Conservation (phyloP, 192 early-diverging fungal species). For the Dissophora ornata region DNA sequence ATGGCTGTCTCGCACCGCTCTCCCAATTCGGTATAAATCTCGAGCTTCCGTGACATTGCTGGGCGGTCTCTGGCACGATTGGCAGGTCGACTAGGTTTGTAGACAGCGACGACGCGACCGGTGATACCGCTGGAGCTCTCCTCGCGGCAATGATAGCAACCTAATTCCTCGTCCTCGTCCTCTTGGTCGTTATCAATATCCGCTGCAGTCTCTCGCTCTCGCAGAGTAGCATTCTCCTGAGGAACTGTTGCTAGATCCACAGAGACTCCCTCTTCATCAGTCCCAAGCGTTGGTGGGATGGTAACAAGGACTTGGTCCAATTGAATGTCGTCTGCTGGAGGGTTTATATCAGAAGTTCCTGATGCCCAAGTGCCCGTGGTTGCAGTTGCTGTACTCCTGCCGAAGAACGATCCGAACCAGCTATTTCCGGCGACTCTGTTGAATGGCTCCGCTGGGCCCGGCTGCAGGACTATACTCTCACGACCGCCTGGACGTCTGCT, state of each 20-base stretch:
- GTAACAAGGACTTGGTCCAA: constrained; percentile 6
- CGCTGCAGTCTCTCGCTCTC: constrained; percentile 1
- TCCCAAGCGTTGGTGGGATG: not conserved
- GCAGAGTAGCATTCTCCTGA: not conserved
- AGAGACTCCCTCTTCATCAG: not conserved
- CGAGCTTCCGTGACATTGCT: constrained; percentile 21
- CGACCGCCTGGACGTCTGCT: not conserved
- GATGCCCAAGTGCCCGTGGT: not conserved
- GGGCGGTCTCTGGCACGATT: constrained; percentile 36
- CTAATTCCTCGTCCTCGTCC: constrained; percentile 24
- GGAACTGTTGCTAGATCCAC: not conserved
- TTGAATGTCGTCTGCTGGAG: not conserved
- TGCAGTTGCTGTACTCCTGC: not conserved
- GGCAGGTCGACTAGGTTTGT: constrained; percentile 26
- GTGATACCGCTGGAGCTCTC: constrained; percentile 14
- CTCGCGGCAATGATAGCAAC: constrained; percentile 38
- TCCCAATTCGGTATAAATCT: constrained; percentile 35
- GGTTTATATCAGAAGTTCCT: too few relatives aligned
- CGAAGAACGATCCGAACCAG: constrained; percentile 32
- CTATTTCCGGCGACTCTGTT: not conserved
- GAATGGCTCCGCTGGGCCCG: not conserved
- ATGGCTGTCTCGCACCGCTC: constrained; percentile 44
- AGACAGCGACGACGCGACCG: constrained; percentile 37
- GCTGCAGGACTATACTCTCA: not conserved
- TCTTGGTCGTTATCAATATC: not conserved